phyloP scores from a whole-genome alignment of 805 yeast genomes.

The Novakomyces olei region DNA sequence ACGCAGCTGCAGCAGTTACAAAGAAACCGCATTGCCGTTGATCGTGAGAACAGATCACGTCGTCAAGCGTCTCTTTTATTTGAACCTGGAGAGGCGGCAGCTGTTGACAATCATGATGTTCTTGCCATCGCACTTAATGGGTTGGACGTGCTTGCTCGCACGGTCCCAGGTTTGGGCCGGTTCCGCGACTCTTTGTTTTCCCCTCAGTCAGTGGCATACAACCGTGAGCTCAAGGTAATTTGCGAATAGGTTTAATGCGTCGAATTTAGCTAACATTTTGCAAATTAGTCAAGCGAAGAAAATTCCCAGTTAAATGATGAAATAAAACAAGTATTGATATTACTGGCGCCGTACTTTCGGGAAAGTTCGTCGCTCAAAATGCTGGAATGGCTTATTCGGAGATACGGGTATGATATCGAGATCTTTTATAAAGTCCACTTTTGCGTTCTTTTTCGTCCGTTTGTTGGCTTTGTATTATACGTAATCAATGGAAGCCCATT shows the following conservation, averaged over 20 bases:
- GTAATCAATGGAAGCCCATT: no score
- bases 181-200: constrained; percentile 60
- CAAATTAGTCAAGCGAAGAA: constrained; percentile 46
- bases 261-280: no score
- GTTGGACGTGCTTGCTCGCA: constrained; percentile 39
- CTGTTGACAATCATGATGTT: constrained; percentile 76
- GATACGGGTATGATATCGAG: no score
- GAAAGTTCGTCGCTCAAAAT: constrained; percentile 59
- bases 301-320: constrained; percentile 52
- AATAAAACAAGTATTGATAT: constrained; percentile 46
- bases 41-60: constrained; percentile 58
- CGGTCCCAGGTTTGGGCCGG: constrained; percentile 54
- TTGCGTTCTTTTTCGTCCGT: no score
- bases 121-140: constrained; percentile 55
- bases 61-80: constrained; percentile 78
- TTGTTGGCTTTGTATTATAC: no score
- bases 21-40: constrained; percentile 46
- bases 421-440: no score
- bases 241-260: no score
- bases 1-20: constrained; percentile 30
- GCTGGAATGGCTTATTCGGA: constrained; percentile 83
- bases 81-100: constrained; percentile 71
- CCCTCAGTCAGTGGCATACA: constrained; percentile 56
- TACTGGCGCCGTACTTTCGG: constrained; percentile 56
- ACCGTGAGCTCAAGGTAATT: constrained; percentile 32